These are phyloP conservation scores for Erythrophleum fordii DNA, from an alignment of 306 rosid genomes.

Conservation along the genomic window DNA sequence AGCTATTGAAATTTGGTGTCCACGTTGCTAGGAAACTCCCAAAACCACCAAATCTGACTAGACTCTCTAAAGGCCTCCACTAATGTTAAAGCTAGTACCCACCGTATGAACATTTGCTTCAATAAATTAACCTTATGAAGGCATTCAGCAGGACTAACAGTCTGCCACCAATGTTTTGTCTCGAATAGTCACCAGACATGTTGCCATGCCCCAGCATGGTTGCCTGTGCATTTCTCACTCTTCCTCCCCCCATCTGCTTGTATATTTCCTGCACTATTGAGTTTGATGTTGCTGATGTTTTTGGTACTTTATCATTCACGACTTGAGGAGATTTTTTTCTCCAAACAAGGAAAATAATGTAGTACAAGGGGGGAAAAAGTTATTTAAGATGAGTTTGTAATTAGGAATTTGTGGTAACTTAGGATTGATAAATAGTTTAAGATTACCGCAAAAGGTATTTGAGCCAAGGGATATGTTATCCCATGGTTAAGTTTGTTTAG, in stretches of 20 bases:
- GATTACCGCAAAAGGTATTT: neutral
- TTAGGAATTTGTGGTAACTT: neutral
- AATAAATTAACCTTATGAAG: neutral
- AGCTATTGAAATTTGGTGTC: neutral
- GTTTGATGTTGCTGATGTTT: neutral
- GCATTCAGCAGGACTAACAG: neutral
- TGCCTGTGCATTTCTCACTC: neutral
- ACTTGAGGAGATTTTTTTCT: neutral
- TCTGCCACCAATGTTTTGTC: neutral
- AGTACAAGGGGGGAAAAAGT: neutral
- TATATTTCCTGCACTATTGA: neutral
- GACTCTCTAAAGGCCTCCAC: neutral
- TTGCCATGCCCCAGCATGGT: neutral
- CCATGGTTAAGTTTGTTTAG: neutral
- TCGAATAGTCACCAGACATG: neutral
- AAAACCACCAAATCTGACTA: neutral
- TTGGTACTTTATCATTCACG: neutral
- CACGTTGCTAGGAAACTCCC: neutral
- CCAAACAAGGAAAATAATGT: neutral
- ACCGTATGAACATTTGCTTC: neutral
- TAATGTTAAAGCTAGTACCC: neutral
- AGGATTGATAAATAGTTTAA: neutral
- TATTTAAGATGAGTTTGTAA: neutral
- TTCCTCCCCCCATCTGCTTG: neutral
- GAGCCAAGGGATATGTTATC: neutral